phyloP scores from a whole-genome alignment of 1,284 basidiomycete species.

The Ganoderma multipileum region DNA sequence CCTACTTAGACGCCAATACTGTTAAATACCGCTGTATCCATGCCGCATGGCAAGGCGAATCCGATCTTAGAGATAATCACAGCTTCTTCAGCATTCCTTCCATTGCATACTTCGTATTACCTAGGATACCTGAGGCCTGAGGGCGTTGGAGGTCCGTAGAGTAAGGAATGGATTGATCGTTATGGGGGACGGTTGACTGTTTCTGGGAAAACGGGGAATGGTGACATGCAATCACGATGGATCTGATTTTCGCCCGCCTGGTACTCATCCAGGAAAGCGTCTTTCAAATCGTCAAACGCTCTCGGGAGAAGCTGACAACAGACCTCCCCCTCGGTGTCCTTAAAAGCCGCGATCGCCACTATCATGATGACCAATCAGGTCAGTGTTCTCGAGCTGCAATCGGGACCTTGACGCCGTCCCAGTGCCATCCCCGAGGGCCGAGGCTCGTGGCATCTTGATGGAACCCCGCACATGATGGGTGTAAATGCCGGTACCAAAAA shows the following conservation, averaged over 20 bases:
- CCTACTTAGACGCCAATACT: neutral
- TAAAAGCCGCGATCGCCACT: slow-evolving; percentile 2
- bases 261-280: neutral
- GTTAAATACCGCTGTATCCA: neutral
- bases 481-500: neutral
- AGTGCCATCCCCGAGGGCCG: neutral
- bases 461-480: neutral
- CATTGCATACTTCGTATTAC: neutral
- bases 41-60: neutral
- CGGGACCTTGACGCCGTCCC: neutral
- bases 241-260: slow-evolving; percentile 11
- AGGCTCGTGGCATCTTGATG: neutral
- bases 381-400: neutral
- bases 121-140: neutral
- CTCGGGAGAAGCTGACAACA: slow-evolving; percentile 4
- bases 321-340: neutral
- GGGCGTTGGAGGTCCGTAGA: neutral
- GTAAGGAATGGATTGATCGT: neutral
- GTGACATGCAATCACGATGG: slow-evolving; percentile 12
- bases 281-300: neutral
- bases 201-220: neutral
- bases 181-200: neutral
- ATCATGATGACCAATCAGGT: neutral
- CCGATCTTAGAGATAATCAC: neutral
- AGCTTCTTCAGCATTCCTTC: neutral